phyloP scores from a whole-genome alignment of 23 red algal species.

The Gracilaria domingensis region DNA sequence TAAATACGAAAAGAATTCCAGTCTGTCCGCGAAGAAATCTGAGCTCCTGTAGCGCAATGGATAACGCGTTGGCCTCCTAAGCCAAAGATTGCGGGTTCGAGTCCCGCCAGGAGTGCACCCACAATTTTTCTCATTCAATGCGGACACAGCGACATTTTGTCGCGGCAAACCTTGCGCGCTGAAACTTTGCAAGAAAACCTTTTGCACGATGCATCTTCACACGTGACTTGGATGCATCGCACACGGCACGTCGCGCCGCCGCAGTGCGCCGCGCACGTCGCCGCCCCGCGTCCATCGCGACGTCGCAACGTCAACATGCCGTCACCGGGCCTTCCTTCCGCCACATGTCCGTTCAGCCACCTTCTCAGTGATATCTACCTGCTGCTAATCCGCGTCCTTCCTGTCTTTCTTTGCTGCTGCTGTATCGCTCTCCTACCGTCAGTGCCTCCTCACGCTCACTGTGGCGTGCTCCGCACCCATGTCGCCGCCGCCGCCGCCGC shows the following conservation, averaged over 20 bases:
- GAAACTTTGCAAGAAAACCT: not conserved
- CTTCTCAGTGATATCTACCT: slow-evolving; percentile 5
- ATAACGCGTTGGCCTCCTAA: slow-evolving; percentile 87
- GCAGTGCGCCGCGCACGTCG: not conserved
- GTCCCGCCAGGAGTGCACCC: slow-evolving; percentile 70
- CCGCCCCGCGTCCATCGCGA: not conserved
- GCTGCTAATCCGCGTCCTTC: not conserved
- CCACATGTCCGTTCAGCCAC: slow-evolving; percentile 39
- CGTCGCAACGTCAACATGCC: not conserved
- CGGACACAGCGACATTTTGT: too few species aligned
- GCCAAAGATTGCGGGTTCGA: slow-evolving; percentile 87
- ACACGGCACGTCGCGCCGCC: not conserved
- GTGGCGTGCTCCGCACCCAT: not conserved
- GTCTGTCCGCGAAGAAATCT: not conserved
- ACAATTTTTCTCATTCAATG: slow-evolving; percentile 2
- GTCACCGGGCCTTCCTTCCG: not conserved
- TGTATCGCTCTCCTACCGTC: not conserved
- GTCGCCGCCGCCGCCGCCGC: slow-evolving; percentile 23
- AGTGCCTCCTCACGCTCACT: not conserved
- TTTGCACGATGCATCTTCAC: not conserved
- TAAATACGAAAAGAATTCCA: not conserved
- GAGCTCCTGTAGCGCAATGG: slow-evolving; percentile 82
- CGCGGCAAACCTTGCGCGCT: not conserved
- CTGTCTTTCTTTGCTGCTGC: slow-evolving; percentile 1
- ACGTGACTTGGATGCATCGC: not conserved